These are phyloP conservation scores for Phlebopus sp. DNA, from an alignment of 1,284 basidiomycete genomes.

Conservation along the genomic window DNA sequence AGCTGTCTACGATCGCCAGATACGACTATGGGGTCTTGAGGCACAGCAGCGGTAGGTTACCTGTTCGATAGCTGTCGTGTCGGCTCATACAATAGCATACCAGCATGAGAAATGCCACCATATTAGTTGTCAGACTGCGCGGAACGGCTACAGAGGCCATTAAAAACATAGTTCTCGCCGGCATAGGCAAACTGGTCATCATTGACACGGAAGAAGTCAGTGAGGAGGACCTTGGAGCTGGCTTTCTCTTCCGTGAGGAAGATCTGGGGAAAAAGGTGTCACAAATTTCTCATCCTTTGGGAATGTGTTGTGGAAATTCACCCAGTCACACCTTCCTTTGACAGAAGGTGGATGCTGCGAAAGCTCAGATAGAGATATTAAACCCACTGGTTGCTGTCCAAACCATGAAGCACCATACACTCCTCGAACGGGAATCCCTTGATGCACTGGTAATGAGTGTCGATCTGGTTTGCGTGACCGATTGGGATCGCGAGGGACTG, in stretches of 20 bases:
- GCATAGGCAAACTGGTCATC: conserved; percentile 71
- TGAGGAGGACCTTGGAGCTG: conserved; percentile 84
- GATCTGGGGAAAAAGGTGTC: conserved; percentile 86
- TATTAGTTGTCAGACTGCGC: conserved; percentile 79
- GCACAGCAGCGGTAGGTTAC: conserved; percentile 84
- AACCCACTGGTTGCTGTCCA: conserved; percentile 90
- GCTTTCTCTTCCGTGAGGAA: conserved; percentile 92
- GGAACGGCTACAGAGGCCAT: conserved; percentile 94
- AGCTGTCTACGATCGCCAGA: conserved; percentile 93
- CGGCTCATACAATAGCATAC: conserved; percentile 6
- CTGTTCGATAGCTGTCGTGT: not conserved
- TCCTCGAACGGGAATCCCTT: conserved; percentile 51
- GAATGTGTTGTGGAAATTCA: conserved; percentile 38
- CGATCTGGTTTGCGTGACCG: conserved; percentile 84
- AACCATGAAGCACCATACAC: conserved; percentile 52
- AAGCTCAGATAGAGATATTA: conserved; percentile 79
- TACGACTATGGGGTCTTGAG: conserved; percentile 96
- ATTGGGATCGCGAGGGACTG: conserved; percentile 63
- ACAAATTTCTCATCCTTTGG: conserved; percentile 12
- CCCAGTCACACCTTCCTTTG: conserved; percentile 29
- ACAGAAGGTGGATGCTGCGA: conserved; percentile 83
- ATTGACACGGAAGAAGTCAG: conserved; percentile 60
- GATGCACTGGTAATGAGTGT: conserved; percentile 60
- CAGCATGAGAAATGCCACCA: conserved; percentile 93
- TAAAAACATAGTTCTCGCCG: conserved; percentile 88